Evolutionary conservation across 1,284 basidiomycete genomes (phyloP).

Genomic region (Cryptococcus sp.): DNA sequence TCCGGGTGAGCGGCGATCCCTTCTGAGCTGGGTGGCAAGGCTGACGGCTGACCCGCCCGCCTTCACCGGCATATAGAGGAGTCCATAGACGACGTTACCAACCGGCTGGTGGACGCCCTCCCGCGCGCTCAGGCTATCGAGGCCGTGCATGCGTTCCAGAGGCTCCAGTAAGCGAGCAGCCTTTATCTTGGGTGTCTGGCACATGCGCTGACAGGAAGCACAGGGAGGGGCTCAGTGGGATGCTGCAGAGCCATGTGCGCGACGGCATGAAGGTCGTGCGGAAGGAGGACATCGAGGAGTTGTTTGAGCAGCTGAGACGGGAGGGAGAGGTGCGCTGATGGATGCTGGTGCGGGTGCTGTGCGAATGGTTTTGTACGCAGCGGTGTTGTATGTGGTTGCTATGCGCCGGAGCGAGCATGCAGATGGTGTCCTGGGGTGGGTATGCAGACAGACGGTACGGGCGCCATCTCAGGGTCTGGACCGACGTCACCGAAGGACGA

Average conservation of each 20-base stretch:
- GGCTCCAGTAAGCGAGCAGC: constrained; percentile 40
- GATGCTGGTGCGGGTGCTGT: too few relatives aligned
- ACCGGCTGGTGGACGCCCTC: constrained; percentile 32
- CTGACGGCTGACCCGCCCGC: not conserved
- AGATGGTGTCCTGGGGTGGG: too few relatives aligned
- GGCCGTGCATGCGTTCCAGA: constrained; percentile 44
- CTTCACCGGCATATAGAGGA: constrained; percentile 25
- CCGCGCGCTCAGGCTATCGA: constrained; percentile 49
- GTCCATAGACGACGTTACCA: constrained; percentile 43
- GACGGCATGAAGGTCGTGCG: constrained; percentile 31
- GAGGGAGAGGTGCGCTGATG: not conserved
- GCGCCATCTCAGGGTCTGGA: too few relatives aligned
- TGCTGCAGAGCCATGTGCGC: constrained; percentile 33
- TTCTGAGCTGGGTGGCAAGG: not conserved
- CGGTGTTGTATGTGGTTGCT: too few relatives aligned
- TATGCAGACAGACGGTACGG: too few relatives aligned
- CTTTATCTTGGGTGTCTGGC: not conserved
- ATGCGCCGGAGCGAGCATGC: too few relatives aligned
- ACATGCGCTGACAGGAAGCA: not conserved
- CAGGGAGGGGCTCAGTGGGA: constrained; percentile 38
- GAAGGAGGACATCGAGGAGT: constrained; percentile 39
- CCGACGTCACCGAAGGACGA: not conserved
- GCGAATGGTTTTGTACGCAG: too few relatives aligned
- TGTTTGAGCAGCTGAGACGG: constrained; percentile 33
- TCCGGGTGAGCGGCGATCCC: constrained; percentile 13